Conservation (phyloP, 1,139 yeast genomes). For the Candida tropicalis region DNA sequence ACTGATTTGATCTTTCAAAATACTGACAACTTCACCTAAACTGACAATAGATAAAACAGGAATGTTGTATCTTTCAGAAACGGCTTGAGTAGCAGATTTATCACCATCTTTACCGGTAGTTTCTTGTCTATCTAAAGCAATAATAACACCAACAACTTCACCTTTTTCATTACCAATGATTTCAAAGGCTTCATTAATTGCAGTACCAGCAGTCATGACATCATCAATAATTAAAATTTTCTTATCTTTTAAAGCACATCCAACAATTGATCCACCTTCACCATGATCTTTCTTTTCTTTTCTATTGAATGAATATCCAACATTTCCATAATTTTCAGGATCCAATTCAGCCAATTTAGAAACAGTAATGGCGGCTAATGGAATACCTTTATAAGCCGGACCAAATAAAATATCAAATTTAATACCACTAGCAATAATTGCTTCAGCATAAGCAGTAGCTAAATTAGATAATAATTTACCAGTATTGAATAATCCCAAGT, state of each 20-base stretch:
- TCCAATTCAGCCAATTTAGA: slow-evolving; percentile 90
- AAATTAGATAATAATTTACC: slow-evolving; percentile 76
- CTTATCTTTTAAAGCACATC: slow-evolving; percentile 71
- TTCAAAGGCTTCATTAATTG: slow-evolving; percentile 89
- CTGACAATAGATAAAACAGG: slow-evolving; percentile 85
- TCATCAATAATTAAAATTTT: slow-evolving; percentile 87
- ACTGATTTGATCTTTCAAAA: slow-evolving; percentile 57
- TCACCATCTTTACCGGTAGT: slow-evolving; percentile 65
- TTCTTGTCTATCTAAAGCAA: slow-evolving; percentile 96
- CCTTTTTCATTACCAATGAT: slow-evolving; percentile 77
- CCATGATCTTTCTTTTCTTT: slow-evolving; percentile 98
- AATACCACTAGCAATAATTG: slow-evolving; percentile 77
- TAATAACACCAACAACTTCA: slow-evolving; percentile 76
- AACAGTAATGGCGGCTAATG: slow-evolving; percentile 89
- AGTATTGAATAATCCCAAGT: slow-evolving; percentile 84
- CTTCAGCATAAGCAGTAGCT: slow-evolving; percentile 86
- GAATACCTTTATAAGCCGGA: slow-evolving; percentile 98
- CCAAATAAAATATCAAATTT: slow-evolving; percentile 93
- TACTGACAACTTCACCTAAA: slow-evolving; percentile 70
- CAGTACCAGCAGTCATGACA: slow-evolving; percentile 98
- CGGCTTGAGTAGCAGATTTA: slow-evolving; percentile 80
- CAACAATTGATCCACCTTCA: slow-evolving; percentile 96
- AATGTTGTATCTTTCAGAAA: slow-evolving; percentile 67
- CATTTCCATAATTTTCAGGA: slow-evolving; percentile 66
- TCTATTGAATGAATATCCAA: slow-evolving; percentile 78